These are phyloP conservation scores for Medicago arabica DNA, from an alignment of 306 rosid species.

Conservation along the genomic window DNA sequence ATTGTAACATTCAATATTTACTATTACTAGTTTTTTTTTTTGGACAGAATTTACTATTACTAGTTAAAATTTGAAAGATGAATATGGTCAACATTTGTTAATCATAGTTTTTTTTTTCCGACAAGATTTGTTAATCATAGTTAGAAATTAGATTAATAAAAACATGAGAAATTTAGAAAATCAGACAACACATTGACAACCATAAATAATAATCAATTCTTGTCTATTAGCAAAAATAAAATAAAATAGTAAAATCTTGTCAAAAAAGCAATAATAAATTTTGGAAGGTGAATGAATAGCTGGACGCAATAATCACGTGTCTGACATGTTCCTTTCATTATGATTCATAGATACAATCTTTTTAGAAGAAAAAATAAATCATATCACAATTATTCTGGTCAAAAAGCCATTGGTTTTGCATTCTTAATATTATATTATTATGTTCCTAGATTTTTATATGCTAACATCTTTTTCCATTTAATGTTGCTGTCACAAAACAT, in stretches of 20 bases:
- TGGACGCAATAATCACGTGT: constrained; percentile 27
- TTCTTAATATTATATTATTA: background rate
- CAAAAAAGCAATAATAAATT: background rate
- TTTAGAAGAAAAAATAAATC: background rate
- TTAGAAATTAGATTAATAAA: background rate
- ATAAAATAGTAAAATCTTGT: too few relatives aligned
- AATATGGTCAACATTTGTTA: background rate
- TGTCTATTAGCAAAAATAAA: background rate
- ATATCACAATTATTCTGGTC: constrained; percentile 3
- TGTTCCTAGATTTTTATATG: background rate
- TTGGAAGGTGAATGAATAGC: background rate
- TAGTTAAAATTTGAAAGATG: background rate
- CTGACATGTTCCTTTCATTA: constrained; percentile 5
- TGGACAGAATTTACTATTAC: too few relatives aligned
- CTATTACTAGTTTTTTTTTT: too few relatives aligned
- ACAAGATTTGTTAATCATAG: background rate
- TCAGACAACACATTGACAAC: background rate
- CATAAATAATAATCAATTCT: background rate
- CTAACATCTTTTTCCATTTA: too few relatives aligned
- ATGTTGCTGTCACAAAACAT: too few relatives aligned
- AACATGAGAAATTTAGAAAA: background rate
- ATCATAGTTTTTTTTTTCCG: too few relatives aligned
- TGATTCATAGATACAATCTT: background rate
- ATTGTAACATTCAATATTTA: background rate
- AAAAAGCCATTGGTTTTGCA: background rate